Conservation (phyloP, 176 grass and related monocot genomes). For the Elymus sibiricus region DNA sequence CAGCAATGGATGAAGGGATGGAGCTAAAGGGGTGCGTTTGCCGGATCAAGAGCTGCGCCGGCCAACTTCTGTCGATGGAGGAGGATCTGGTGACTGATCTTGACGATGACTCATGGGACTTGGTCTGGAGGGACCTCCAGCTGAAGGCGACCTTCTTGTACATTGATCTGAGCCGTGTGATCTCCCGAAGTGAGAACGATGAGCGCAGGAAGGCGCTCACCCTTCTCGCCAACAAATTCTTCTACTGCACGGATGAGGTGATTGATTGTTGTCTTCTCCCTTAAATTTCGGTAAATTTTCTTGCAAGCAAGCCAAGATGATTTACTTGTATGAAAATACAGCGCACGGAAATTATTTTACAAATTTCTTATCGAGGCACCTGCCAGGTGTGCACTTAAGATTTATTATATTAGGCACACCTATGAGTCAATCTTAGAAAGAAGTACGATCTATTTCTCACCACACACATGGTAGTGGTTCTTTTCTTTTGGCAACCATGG, state of each 20-base stretch:
- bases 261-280: slow-evolving; percentile 12
- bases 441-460: not conserved
- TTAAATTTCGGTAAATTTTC: slow-evolving; percentile 10
- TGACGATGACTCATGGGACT: slow-evolving; percentile 51
- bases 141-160: slow-evolving; percentile 73
- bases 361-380: not conserved
- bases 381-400: not conserved
- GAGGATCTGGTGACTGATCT: slow-evolving; percentile 45
- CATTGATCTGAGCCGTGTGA: slow-evolving; percentile 74
- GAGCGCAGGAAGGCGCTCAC: slow-evolving; percentile 57
- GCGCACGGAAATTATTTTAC: not conserved
- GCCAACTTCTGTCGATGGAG: slow-evolving; percentile 60
- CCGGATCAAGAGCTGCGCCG: slow-evolving; percentile 65
- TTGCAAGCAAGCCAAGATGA: slow-evolving; percentile 8
- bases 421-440: not conserved
- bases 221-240: slow-evolving; percentile 59
- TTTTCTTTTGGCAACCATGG: not conserved
- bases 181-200: slow-evolving; percentile 34
- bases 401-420: not conserved
- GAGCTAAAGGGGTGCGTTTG: slow-evolving; percentile 55
- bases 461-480: not conserved
- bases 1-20: slow-evolving; percentile 45
- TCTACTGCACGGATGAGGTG: slow-evolving; percentile 72
- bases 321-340: not conserved
- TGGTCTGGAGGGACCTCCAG: slow-evolving; percentile 58